Evolutionary conservation across 495 filamentous ascomycete genomes (phyloP).

Genomic region (Neurospora terricola): DNA sequence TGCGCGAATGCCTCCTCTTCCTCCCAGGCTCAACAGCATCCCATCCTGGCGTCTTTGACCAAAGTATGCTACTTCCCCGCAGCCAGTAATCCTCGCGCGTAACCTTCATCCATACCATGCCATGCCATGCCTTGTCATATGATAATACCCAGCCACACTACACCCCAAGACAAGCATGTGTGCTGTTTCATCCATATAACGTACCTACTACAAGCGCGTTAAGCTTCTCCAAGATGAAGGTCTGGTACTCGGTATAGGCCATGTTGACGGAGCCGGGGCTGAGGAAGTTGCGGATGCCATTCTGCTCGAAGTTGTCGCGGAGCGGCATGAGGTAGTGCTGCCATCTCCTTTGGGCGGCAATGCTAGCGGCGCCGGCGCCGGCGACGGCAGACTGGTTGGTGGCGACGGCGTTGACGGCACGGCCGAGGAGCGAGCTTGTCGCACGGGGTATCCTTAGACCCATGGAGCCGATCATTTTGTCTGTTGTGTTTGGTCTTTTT

Average conservation of each 20-base stretch:
- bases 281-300: slow-evolving; percentile 61
- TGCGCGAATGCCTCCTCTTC: neutral
- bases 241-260: slow-evolving; percentile 78
- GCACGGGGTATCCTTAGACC: neutral
- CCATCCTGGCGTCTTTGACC: neutral
- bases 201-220: slow-evolving; percentile 65
- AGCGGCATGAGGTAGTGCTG: neutral
- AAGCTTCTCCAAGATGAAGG: slow-evolving; percentile 59
- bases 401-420: neutral
- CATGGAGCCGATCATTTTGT: neutral
- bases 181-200: slow-evolving; percentile 6
- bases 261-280: slow-evolving; percentile 55
- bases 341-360: neutral
- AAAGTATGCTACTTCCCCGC: neutral
- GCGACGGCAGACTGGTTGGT: neutral
- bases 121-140: neutral
- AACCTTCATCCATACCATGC: neutral
- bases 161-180: neutral
- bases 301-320: slow-evolving; percentile 7
- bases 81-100: neutral
- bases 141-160: neutral
- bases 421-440: neutral
- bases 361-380: neutral
- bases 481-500: neutral
- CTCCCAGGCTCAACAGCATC: neutral